A percentile compares a stretch with the other conserved stretches of the same genome.
These are phyloP conservation scores for Trypanosoma lewisi DNA, from an alignment of 208 protist genomes.

Conservation along the genomic window DNA sequence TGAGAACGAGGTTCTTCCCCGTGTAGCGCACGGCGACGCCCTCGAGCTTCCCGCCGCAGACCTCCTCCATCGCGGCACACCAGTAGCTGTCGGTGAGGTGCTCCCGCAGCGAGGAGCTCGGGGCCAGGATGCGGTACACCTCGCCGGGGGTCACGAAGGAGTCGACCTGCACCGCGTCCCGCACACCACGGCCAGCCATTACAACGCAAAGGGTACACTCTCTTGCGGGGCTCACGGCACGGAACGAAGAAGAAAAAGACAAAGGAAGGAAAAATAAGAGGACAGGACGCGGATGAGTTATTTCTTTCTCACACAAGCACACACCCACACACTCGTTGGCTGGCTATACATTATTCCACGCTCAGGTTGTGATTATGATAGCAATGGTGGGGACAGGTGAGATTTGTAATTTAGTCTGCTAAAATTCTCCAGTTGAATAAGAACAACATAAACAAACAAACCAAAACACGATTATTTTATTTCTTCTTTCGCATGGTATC, in stretches of 20 bases:
- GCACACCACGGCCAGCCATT: constrained; percentile 49
- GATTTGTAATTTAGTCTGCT: no score
- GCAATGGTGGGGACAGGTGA: no score
- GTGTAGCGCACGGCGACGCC: constrained; percentile 88
- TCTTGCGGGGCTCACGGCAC: no score
- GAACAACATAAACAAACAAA: neutral
- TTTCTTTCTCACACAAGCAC: neutral
- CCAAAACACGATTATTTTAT: neutral
- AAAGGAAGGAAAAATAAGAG: neutral
- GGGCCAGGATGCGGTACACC: constrained; percentile 69
- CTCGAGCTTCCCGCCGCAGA: constrained; percentile 81
- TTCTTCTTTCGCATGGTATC: neutral
- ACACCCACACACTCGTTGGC: neutral
- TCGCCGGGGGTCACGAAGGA: constrained; percentile 76
- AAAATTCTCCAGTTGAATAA: no score
- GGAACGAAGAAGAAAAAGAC: neutral
- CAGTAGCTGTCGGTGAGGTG: constrained; percentile 90
- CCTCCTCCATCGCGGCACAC: constrained; percentile 87
- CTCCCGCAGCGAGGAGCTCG: constrained; percentile 61
- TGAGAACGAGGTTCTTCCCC: constrained; percentile 76
- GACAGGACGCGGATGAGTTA: neutral
- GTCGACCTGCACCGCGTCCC: constrained; percentile 26
- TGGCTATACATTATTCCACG: no score
- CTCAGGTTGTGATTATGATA: no score
- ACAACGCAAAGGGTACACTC: neutral